Evolutionary conservation across 2,329 filamentous ascomycete genomes (phyloP).

Genomic region (Sclerotinia borealis): DNA sequence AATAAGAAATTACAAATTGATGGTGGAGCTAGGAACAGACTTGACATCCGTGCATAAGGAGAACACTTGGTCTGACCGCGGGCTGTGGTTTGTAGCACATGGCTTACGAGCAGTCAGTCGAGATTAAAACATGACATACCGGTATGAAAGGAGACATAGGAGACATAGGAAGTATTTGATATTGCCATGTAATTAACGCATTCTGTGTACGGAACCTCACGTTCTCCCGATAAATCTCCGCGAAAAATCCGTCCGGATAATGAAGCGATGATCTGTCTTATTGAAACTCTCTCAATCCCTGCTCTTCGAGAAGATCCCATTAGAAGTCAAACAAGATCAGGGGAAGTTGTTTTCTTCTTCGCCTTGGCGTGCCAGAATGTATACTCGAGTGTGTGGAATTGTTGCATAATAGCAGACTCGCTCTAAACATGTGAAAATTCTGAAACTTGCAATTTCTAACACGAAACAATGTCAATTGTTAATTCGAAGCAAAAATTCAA

Average conservation of each 20-base stretch:
- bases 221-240: background rate
- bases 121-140: background rate
- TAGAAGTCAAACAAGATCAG: background rate
- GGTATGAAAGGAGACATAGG: background rate
- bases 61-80: constrained; percentile 4
- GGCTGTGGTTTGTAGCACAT: background rate
- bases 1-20: constrained; percentile 13
- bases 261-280: background rate
- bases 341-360: background rate
- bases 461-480: background rate
- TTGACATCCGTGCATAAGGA: background rate
- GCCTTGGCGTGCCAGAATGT: background rate
- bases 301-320: background rate
- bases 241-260: background rate
- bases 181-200: background rate
- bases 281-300: background rate
- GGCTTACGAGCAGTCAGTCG: background rate
- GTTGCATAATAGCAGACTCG: background rate
- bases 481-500: background rate
- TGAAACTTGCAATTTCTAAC: background rate
- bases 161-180: background rate
- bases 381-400: background rate
- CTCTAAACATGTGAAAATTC: background rate
- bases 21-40: constrained; percentile 10
- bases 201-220: background rate